Base-by-base conservation (phyloP, 257 asterid genomes). In the Henckelia pumila region DNA sequence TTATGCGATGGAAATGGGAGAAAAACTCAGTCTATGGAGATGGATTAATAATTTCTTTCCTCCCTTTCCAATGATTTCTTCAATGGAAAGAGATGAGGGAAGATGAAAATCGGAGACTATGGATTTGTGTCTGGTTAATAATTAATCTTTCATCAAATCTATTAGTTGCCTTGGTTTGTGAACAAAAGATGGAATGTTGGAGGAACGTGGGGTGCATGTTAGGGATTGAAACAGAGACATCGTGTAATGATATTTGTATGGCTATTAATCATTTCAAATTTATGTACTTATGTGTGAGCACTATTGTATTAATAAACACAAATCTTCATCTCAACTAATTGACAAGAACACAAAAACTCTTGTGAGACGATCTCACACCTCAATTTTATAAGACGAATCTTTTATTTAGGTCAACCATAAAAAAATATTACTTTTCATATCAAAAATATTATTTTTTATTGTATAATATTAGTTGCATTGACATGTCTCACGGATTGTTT, bases 161-260 rank as follows among this genome's bases (percentile, higher is more conserved):
- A 23, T 58, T 44, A 17, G 32, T 33, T 16, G 44, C n/a, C 53
- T 68, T 20, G 30, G 53, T 71, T 63, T 44, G 21, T 64, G 69
- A 62, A 63, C 24, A 53, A 73, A 56, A 44, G n/a, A 52, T 71
- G 78, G 63, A 58, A 66, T 56, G 71, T 25, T 56, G 63, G 63
- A 58, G 64, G 78, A 76, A 81, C 61, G 86, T 81, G 80, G 73
- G 86, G 81, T 78, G 78, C 79, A 50, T 76, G 78, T 69, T 69
- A 49, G 71, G 64, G 69, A 62, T 28, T 37, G 71, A 17, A 64
- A 63, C 11, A 52, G 70, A 59, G 70, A 53, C 65, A 32, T 72
- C 68, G 70, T 50, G 59, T 21, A 24, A 33, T 62, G 44, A 10
- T 14, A 7, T 44, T 49, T 63, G 37, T 13, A 24, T 17, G 35